Conservation (phyloP, 352 stramenopile genomes). For the Phytophthora boehmeriae region DNA sequence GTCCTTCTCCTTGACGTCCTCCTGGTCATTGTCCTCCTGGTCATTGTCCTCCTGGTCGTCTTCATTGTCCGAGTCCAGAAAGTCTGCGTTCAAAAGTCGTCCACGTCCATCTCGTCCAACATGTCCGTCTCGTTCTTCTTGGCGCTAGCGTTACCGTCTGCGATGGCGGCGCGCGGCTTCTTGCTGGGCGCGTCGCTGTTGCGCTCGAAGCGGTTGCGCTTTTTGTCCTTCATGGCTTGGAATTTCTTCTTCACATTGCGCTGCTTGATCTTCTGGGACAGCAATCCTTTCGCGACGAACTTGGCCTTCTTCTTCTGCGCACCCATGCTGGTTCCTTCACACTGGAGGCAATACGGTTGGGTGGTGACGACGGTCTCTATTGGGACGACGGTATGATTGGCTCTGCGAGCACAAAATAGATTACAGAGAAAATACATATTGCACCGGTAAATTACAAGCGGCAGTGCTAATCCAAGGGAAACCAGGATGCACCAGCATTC, state of each 20-base stretch:
- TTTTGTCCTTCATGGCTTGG: constrained; percentile 80
- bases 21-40: constrained; percentile 33
- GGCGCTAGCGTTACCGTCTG: constrained; percentile 11
- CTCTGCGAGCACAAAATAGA: neutral
- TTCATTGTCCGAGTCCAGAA: constrained; percentile 75
- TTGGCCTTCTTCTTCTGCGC: constrained; percentile 88
- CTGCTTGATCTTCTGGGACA: constrained; percentile 84
- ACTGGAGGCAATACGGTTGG: constrained; percentile 26
- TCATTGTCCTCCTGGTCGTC: constrained; percentile 33
- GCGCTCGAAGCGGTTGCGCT: constrained; percentile 69
- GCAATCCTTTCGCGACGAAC: constrained; percentile 85
- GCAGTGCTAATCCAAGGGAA: too few species aligned
- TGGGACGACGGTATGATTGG: constrained; percentile 23
- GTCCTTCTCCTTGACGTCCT: constrained; percentile 41
- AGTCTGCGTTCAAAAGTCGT: constrained; percentile 88
- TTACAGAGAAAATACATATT: too few species aligned
- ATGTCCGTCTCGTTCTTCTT: constrained; percentile 80
- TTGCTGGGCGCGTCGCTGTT: constrained; percentile 67
- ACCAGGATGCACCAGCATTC: too few species aligned
- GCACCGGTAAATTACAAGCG: too few species aligned
- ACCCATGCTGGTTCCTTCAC: constrained; percentile 39
- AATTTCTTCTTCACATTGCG: constrained; percentile 87
- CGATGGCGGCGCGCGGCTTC: constrained; percentile 37
- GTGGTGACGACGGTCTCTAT: constrained; percentile 27
- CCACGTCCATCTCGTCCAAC: constrained; percentile 89